Evolutionary conservation across 805 yeast genomes (phyloP).

Genomic region (Pichia ethanolica): DNA sequence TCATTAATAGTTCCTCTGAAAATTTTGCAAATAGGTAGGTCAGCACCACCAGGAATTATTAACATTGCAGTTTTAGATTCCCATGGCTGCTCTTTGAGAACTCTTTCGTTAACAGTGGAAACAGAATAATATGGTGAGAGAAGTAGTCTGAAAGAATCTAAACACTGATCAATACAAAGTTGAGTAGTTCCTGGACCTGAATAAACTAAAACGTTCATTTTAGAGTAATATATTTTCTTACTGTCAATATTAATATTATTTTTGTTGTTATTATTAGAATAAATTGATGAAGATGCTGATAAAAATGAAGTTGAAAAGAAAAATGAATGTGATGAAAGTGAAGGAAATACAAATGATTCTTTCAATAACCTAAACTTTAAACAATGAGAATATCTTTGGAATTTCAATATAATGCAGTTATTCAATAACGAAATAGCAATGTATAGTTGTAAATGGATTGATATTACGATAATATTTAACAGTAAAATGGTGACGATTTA

Average conservation of each 20-base stretch:
- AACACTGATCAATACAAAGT: slow-evolving; percentile 77
- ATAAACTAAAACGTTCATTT: slow-evolving; percentile 72
- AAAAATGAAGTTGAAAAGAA: too few species aligned
- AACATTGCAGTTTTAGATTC: slow-evolving; percentile 64
- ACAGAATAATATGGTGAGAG: slow-evolving; percentile 90
- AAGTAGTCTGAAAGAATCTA: slow-evolving; percentile 64
- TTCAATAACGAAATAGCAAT: too few species aligned
- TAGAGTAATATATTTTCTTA: background rate
- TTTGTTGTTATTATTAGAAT: background rate
- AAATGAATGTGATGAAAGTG: too few species aligned
- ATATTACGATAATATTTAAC: too few species aligned
- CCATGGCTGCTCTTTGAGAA: slow-evolving; percentile 84
- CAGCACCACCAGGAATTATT: slow-evolving; percentile 97
- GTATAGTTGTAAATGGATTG: too few species aligned
- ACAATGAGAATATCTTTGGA: too few species aligned
- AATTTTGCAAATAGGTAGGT: slow-evolving; percentile 69
- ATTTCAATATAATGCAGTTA: too few species aligned
- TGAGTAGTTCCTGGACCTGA: slow-evolving; percentile 78
- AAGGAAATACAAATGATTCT: too few species aligned
- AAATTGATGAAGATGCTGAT: too few species aligned
- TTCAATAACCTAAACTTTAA: too few species aligned
- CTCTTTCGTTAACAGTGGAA: slow-evolving; percentile 52
- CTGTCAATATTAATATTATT: background rate
- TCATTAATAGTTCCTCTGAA: slow-evolving; percentile 65
- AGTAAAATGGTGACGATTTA: too few species aligned